phyloP scores from a whole-genome alignment of 2,329 filamentous ascomycete genomes.

The Penicillium sp. region DNA sequence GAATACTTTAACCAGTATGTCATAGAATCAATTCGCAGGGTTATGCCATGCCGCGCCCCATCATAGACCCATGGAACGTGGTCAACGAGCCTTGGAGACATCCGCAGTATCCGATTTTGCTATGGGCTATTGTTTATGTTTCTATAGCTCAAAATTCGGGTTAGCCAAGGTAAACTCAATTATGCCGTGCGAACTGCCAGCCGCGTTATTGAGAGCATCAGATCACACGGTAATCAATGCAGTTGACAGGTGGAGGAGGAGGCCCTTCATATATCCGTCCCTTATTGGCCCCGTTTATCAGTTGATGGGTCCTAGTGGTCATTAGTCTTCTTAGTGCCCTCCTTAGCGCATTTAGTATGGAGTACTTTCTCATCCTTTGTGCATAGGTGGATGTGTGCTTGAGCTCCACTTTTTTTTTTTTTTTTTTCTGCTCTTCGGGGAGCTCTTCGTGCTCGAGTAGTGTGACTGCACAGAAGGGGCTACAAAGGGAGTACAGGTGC shows the following conservation, averaged over 20 bases:
- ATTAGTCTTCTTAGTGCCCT: constrained; percentile 2
- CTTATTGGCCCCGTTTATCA: constrained; percentile 12
- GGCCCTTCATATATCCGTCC: constrained; percentile 1
- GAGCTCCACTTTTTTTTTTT: neutral
- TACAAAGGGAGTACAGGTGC: neutral
- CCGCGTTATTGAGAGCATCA: neutral
- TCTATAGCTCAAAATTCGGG: neutral
- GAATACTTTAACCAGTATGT: neutral
- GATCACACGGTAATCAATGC: constrained; percentile 10
- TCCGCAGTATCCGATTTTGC: neutral
- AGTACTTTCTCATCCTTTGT: neutral
- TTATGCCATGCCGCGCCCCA: neutral
- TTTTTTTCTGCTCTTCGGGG: neutral
- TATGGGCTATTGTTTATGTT: neutral
- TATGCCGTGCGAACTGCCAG: neutral
- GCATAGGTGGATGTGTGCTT: neutral
- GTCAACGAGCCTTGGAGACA: neutral
- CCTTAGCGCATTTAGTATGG: neutral
- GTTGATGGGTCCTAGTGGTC: constrained; percentile 1
- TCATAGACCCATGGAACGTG: neutral
- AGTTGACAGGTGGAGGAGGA: constrained; percentile 19
- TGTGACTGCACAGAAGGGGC: neutral
- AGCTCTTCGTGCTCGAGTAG: neutral
- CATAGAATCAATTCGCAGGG: neutral
- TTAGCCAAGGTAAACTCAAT: neutral